Conservation (phyloP, 129 eudicot genomes). For the Ambrosia artemisiifolia region DNA sequence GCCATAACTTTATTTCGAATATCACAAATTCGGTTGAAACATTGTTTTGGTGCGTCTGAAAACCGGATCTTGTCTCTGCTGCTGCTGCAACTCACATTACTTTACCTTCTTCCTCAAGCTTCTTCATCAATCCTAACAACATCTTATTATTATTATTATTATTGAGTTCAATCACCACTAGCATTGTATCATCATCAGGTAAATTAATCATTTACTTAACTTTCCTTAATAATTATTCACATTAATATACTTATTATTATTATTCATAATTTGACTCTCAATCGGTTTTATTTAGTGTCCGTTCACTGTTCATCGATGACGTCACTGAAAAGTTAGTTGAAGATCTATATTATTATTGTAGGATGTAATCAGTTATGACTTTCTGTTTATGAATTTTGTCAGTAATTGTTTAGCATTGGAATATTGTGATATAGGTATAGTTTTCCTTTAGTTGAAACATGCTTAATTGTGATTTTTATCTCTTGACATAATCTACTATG, state of each 20-base stretch:
- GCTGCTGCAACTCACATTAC: slow-evolving; percentile 30
- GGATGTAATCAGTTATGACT: slow-evolving; percentile 6
- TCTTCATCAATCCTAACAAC: background rate
- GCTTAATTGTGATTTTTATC: slow-evolving; percentile 5
- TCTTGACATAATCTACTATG: background rate
- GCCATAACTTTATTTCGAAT: background rate
- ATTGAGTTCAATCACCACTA: background rate
- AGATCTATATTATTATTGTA: slow-evolving; percentile 21
- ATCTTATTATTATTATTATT: too few species aligned
- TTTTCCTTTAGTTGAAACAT: slow-evolving; percentile 7
- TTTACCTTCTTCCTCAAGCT: slow-evolving; percentile 9
- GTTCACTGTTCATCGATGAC: slow-evolving; percentile 23
- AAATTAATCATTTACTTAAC: slow-evolving; percentile 20
- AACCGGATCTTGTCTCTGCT: slow-evolving; percentile 35
- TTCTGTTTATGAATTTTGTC: slow-evolving; percentile 13
- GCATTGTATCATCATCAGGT: slow-evolving; percentile 23
- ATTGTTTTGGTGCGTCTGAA: slow-evolving; percentile 14
- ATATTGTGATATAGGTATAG: background rate
- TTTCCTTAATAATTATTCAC: slow-evolving; percentile 23
- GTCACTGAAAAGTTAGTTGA: slow-evolving; percentile 23
- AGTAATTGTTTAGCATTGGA: slow-evolving; percentile 13
- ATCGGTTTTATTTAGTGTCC: slow-evolving; percentile 6
- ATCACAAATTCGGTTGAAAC: slow-evolving; percentile 23
- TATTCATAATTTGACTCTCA: slow-evolving; percentile 6
- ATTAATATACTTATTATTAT: background rate